Conservation (phyloP, 192 early-diverging fungal genomes). For the Thamnidium elegans region DNA sequence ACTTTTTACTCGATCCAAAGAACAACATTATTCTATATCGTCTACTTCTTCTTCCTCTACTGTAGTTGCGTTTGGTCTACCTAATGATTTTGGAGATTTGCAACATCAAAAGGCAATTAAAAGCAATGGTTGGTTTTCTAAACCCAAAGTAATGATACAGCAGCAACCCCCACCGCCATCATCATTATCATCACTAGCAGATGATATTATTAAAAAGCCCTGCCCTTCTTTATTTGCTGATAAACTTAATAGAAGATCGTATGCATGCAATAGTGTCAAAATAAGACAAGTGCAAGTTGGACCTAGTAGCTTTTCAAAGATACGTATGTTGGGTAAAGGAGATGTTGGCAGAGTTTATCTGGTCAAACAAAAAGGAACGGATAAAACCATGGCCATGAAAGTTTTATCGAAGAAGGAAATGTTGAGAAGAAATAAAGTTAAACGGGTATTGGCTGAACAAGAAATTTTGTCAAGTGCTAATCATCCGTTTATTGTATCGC, state of each 20-base stretch:
- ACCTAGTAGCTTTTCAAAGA: constrained; percentile 84
- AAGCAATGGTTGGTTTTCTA: constrained; percentile 15
- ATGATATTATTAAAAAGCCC: constrained; percentile 11
- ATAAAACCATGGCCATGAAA: constrained; percentile 94
- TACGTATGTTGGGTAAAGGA: constrained; percentile 90
- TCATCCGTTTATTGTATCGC: constrained; percentile 84
- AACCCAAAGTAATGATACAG: not conserved
- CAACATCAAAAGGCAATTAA: constrained; percentile 6
- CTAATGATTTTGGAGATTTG: constrained; percentile 19
- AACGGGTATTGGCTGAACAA: constrained; percentile 94
- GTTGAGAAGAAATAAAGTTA: constrained; percentile 97
- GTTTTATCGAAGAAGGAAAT: constrained; percentile 88
- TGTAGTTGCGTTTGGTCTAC: not conserved
- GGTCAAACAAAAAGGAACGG: constrained; percentile 78
- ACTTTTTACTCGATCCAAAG: not conserved
- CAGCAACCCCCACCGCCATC: not conserved
- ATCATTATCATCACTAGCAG: not conserved
- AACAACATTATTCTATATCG: constrained; percentile 6
- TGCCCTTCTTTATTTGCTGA: constrained; percentile 2
- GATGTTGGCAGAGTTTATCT: constrained; percentile 97
- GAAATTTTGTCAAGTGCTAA: constrained; percentile 71
- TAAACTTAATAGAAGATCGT: constrained; percentile 44
- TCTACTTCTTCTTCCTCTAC: not conserved
- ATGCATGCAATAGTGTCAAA: constrained; percentile 81
- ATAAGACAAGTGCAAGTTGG: constrained; percentile 78